Percentiles rank a stretch among this genome's conserved stretches.
These are phyloP conservation scores for Lepidium didymum DNA, from an alignment of 345 rosid genomes.

Conservation along the genomic window DNA sequence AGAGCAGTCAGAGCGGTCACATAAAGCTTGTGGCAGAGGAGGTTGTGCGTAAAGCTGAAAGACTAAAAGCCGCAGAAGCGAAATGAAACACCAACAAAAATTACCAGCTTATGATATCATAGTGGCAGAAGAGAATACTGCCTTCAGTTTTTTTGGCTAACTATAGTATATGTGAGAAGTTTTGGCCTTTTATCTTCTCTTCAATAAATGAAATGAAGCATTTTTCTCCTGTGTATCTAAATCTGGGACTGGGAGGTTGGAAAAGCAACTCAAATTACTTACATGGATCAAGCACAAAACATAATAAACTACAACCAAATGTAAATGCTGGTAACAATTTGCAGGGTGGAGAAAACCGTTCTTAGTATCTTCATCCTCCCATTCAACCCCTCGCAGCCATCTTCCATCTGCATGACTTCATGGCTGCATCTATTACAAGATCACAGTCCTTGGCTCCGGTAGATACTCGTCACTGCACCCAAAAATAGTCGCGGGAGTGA, in stretches of 20 bases:
- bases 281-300: not conserved
- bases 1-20: conserved; percentile 29
- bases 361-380: conserved; percentile 15
- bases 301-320: not conserved
- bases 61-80: conserved; percentile 28
- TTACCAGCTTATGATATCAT: not conserved
- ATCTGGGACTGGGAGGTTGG: not conserved
- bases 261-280: not conserved
- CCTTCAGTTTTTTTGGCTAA: not conserved
- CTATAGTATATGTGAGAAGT: not conserved
- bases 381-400: conserved; percentile 12
- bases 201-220: conserved; percentile 7
- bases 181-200: conserved; percentile 10
- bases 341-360: not conserved
- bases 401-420: not conserved
- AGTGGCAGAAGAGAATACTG: conserved; percentile 9
- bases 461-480: conserved; percentile 15
- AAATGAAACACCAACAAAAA: conserved; percentile 10
- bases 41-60: conserved; percentile 40
- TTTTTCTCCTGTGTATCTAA: not conserved
- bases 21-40: conserved; percentile 42
- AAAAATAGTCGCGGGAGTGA: not conserved
- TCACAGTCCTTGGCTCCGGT: not conserved
- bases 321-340: not conserved
- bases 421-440: conserved; percentile 1